These are phyloP conservation scores for Grigorovia humatica DNA, from an alignment of 805 yeast species.

Conservation along the genomic window DNA sequence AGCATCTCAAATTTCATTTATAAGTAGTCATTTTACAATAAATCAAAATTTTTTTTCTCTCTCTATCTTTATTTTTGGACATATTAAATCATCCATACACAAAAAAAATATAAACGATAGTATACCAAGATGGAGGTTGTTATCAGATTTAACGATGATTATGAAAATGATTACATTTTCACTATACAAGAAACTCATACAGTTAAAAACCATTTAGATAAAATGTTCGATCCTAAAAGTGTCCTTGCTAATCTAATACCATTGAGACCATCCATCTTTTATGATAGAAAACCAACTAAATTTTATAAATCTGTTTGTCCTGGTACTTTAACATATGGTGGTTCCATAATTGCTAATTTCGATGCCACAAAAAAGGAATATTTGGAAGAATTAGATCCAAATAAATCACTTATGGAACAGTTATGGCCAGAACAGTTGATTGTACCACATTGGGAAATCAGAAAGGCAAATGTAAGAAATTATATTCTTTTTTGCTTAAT, in stretches of 20 bases:
- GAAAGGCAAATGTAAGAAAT: not conserved
- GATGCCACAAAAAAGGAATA: constrained; percentile 41
- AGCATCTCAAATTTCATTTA: too few relatives aligned
- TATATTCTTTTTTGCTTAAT: constrained; percentile 26
- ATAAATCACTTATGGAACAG: constrained; percentile 45
- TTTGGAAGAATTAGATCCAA: constrained; percentile 35
- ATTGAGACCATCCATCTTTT: constrained; percentile 70
- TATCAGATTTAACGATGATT: constrained; percentile 74
- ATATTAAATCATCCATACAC: not conserved
- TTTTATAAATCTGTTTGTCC: constrained; percentile 40
- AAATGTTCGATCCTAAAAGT: constrained; percentile 35
- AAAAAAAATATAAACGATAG: not conserved
- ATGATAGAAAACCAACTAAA: constrained; percentile 50
- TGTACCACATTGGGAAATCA: constrained; percentile 18
- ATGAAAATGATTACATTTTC: constrained; percentile 83
- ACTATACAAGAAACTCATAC: constrained; percentile 47
- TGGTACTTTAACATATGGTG: constrained; percentile 76
- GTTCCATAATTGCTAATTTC: constrained; percentile 60
- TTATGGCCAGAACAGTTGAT: constrained; percentile 89
- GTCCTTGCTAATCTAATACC: constrained; percentile 46
- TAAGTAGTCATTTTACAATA: not conserved
- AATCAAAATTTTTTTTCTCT: not conserved
- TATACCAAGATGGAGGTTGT: constrained; percentile 30
- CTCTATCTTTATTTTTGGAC: not conserved
- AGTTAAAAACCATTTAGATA: constrained; percentile 46